Evolutionary conservation across 768 basidiomycete genomes (phyloP).

Genomic region (Boletales sp.): DNA sequence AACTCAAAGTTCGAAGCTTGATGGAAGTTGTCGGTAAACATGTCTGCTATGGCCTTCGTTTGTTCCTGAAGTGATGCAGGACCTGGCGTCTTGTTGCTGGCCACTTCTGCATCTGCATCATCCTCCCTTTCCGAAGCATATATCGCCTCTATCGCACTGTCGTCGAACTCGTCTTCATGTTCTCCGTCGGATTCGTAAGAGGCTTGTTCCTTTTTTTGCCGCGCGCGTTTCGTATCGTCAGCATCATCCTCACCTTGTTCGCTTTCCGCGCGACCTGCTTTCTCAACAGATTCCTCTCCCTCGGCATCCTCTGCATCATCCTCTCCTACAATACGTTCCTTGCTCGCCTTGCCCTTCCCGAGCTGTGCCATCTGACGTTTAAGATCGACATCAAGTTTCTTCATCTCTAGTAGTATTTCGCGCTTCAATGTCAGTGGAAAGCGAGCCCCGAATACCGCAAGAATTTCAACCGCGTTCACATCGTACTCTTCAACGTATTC

Average conservation of each 20-base stretch:
- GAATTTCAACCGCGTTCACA: conserved; percentile 66
- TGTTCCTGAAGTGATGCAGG: conserved; percentile 37
- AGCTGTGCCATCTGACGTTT: conserved; percentile 76
- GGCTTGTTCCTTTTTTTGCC: conserved; percentile 68
- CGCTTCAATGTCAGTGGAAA: conserved; percentile 82
- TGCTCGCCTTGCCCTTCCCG: conserved; percentile 69
- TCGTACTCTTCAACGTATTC: conserved; percentile 87
- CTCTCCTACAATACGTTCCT: conserved; percentile 40
- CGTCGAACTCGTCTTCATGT: conserved; percentile 44
- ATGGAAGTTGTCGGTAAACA: conserved; percentile 56
- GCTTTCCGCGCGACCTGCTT: conserved; percentile 62
- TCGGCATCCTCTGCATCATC: conserved; percentile 52
- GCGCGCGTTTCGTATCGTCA: conserved; percentile 69
- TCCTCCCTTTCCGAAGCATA: conserved; percentile 49
- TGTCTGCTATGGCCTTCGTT: conserved; percentile 41
- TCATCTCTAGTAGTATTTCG: conserved; percentile 84
- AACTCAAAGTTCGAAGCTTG: conserved; percentile 75
- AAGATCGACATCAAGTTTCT: conserved; percentile 74
- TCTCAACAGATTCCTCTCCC: conserved; percentile 39
- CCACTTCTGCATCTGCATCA: conserved; percentile 31
- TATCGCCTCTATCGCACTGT: conserved; percentile 59
- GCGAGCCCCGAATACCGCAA: conserved; percentile 63
- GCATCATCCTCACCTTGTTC: conserved; percentile 83
- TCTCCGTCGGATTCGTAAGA: conserved; percentile 66
- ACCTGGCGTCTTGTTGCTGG: conserved; percentile 16